phyloP scores from a whole-genome alignment of 2,329 filamentous ascomycete genomes.

The Aspergillus sp. region DNA sequence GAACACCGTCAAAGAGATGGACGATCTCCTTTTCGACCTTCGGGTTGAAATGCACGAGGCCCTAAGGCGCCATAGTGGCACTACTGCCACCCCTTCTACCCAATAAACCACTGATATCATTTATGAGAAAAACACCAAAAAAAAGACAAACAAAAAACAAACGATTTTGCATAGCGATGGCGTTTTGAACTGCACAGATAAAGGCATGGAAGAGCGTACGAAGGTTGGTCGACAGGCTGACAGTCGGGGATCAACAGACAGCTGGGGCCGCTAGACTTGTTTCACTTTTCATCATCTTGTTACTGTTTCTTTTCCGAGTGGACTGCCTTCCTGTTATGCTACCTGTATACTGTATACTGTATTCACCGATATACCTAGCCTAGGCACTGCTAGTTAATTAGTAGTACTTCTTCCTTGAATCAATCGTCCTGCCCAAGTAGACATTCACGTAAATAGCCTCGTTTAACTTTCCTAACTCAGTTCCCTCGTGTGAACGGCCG shows the following conservation, averaged over 20 bases:
- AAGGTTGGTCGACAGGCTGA: background rate
- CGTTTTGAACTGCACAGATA: slow-evolving; percentile 25
- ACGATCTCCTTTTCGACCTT: slow-evolving; percentile 77
- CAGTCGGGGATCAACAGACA: background rate
- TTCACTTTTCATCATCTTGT: background rate
- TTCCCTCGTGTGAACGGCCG: no score
- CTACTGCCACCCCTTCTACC: background rate
- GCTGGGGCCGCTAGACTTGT: background rate
- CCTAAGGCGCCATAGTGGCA: slow-evolving; percentile 50
- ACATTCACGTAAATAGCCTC: no score
- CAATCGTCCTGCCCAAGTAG: no score
- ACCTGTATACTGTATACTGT: no score
- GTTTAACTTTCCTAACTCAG: no score
- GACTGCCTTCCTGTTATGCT: background rate
- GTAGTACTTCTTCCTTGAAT: background rate
- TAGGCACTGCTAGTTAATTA: background rate
- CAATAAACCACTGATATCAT: background rate
- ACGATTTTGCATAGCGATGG: slow-evolving; percentile 37
- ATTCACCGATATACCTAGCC: background rate
- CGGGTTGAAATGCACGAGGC: slow-evolving; percentile 72
- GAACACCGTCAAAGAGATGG: slow-evolving; percentile 67
- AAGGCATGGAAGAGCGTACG: background rate
- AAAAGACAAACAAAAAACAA: background rate
- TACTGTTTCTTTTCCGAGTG: background rate
- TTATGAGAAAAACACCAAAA: background rate